These are phyloP conservation scores for Yamadazyma phyllophila DNA, from an alignment of 805 yeast genomes.

Conservation along the genomic window DNA sequence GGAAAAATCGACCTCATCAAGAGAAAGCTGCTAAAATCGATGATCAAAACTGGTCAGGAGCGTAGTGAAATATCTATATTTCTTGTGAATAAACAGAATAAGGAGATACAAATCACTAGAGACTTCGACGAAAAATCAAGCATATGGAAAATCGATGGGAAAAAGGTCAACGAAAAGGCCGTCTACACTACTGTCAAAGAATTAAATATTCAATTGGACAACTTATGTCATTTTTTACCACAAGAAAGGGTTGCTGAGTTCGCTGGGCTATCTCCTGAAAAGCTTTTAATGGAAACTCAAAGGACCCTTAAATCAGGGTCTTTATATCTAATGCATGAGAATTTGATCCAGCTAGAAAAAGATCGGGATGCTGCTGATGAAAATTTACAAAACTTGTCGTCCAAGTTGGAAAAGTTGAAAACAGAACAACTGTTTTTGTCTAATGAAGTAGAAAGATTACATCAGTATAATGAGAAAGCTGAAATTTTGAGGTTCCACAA, in stretches of 20 bases:
- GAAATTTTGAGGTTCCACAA: slow-evolving; percentile 36
- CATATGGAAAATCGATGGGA: slow-evolving; percentile 50
- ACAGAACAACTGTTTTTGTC: slow-evolving; percentile 38
- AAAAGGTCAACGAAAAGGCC: slow-evolving; percentile 36
- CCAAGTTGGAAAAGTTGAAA: slow-evolving; percentile 30
- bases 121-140: slow-evolving; percentile 46
- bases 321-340: slow-evolving; percentile 54
- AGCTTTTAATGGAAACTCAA: slow-evolving; percentile 72
- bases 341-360: slow-evolving; percentile 52
- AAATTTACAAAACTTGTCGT: slow-evolving; percentile 26
- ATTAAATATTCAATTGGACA: slow-evolving; percentile 81
- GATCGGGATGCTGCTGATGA: slow-evolving; percentile 26
- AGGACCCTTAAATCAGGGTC: slow-evolving; percentile 69
- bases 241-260: slow-evolving; percentile 94
- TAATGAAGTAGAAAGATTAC: slow-evolving; percentile 45
- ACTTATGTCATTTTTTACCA: slow-evolving; percentile 90
- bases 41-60: slow-evolving; percentile 66
- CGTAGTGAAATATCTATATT: slow-evolving; percentile 45
- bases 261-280: slow-evolving; percentile 76
- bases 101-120: slow-evolving; percentile 43
- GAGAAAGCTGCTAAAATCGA: slow-evolving; percentile 60
- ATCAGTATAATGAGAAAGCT: slow-evolving; percentile 46
- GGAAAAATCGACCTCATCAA: slow-evolving; percentile 77
- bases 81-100: slow-evolving; percentile 38
- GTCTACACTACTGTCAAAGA: slow-evolving; percentile 45